A percentile compares a stretch with the other conserved stretches of the same genome.
phyloP scores from a whole-genome alignment of 106 monocot species.

The Allium sativum region DNA sequence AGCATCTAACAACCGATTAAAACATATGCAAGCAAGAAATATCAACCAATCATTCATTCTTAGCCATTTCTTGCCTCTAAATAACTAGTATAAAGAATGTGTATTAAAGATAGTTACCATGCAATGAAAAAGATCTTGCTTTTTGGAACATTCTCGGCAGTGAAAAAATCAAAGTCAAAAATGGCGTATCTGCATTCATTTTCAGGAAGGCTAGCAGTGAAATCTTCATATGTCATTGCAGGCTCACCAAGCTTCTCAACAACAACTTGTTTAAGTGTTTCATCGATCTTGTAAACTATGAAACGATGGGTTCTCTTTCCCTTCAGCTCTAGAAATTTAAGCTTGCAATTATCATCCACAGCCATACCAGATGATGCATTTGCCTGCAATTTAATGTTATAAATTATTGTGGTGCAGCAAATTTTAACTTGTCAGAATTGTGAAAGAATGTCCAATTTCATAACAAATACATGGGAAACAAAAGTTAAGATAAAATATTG shows the following conservation, averaged over 20 bases:
- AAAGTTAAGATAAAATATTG: too few relatives aligned
- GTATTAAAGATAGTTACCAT: not conserved
- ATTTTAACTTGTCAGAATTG: too few relatives aligned
- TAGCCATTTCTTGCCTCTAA: too few relatives aligned
- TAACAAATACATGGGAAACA: too few relatives aligned
- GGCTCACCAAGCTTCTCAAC: conserved; percentile 52
- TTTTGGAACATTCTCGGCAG: conserved; percentile 2
- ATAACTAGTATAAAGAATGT: too few relatives aligned
- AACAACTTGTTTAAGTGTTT: conserved; percentile 36
- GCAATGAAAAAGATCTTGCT: conserved; percentile 12
- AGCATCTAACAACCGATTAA: too few relatives aligned
- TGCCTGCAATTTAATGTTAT: conserved; percentile 15
- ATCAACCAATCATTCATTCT: too few relatives aligned
- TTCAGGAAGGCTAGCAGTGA: conserved; percentile 27
- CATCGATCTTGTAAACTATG: conserved; percentile 62
- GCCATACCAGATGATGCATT: conserved; percentile 60
- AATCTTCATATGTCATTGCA: conserved; percentile 48
- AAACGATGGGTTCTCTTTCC: conserved; percentile 44
- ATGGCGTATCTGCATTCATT: conserved; percentile 4
- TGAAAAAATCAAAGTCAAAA: conserved; percentile 7
- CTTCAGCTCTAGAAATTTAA: conserved; percentile 49
- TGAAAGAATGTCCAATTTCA: too few relatives aligned
- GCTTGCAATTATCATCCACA: conserved; percentile 49
- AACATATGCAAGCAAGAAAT: too few relatives aligned
- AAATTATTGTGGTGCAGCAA: too few relatives aligned